These are phyloP conservation scores for Lathyrus oleraceus DNA, from an alignment of 306 rosid genomes.

Conservation along the genomic window DNA sequence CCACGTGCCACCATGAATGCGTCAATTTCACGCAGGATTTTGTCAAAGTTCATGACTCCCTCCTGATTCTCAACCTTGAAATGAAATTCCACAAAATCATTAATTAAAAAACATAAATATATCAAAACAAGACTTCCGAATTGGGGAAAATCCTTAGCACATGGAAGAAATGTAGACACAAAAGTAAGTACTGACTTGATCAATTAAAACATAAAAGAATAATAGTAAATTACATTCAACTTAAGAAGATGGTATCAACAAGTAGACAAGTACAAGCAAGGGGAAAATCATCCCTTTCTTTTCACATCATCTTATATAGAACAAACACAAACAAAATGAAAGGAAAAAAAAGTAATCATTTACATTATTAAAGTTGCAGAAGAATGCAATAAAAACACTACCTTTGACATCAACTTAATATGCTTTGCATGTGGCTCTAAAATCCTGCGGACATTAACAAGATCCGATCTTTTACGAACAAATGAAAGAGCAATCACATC, in stretches of 20 bases:
- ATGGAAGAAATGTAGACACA: no score
- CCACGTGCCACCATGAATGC: conserved; percentile 99
- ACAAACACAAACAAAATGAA: conserved; percentile 19
- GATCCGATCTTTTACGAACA: conserved; percentile 95
- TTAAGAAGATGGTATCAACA: no score
- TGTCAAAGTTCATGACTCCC: conserved; percentile 94
- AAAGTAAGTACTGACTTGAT: no score
- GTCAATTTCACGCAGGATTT: conserved; percentile 91
- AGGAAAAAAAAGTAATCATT: no score
- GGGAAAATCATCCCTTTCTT: background rate
- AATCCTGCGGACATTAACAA: conserved; percentile 86
- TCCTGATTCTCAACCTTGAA: conserved; percentile 94
- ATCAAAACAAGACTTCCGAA: no score
- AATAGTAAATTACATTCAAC: no score
- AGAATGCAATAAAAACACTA: conserved; percentile 33
- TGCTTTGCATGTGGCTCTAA: conserved; percentile 77
- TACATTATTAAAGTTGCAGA: conserved; percentile 5
- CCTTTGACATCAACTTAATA: conserved; percentile 91
- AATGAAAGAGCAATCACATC: conserved; percentile 98
- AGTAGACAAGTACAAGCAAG: no score
- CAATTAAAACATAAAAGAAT: no score
- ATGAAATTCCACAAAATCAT: conserved; percentile 29
- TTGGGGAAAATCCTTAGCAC: no score
- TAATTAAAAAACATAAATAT: background rate
- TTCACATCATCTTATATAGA: background rate